These are phyloP conservation scores for Collybiopsis luxurians DNA, from an alignment of 768 basidiomycete genomes.

Conservation along the genomic window DNA sequence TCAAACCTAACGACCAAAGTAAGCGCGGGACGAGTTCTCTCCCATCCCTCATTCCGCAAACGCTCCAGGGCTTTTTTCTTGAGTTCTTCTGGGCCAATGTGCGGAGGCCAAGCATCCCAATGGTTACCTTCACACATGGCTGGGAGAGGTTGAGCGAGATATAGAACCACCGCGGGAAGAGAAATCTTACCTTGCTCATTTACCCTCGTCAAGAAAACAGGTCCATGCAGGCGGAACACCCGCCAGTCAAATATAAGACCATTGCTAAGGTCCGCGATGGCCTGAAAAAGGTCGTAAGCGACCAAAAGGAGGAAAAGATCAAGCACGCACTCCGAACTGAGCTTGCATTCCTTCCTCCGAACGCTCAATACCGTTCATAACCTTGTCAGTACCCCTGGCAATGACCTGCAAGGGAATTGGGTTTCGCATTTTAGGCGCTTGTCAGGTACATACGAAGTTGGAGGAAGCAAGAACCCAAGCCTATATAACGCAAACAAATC, in stretches of 20 bases:
- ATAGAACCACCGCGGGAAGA: no score
- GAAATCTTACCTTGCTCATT: constrained; percentile 13
- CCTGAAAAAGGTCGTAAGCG: constrained; percentile 8
- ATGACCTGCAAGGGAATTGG: no score
- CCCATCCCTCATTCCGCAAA: constrained; percentile 14
- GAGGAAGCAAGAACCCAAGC: no score
- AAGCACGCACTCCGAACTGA: no score
- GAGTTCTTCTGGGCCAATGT: constrained; percentile 11
- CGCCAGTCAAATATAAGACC: constrained; percentile 16
- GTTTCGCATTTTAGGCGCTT: no score
- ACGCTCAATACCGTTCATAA: no score
- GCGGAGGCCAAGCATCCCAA: constrained; percentile 4
- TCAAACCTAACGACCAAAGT: constrained; percentile 18
- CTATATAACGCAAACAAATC: no score
- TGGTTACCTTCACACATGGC: background rate
- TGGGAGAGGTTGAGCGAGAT: background rate
- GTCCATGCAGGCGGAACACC: constrained; percentile 12
- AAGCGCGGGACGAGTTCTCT: constrained; percentile 12
- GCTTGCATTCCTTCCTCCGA: no score
- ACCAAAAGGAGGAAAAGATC: no score
- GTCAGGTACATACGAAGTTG: no score
- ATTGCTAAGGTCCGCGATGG: constrained; percentile 12
- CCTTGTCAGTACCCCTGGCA: no score
- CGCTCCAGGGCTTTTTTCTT: constrained; percentile 12
- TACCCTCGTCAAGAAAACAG: constrained; percentile 9